These are phyloP conservation scores for Sporothrix schenckii DNA, from an alignment of 2,329 filamentous ascomycete species.

Conservation along the genomic window DNA sequence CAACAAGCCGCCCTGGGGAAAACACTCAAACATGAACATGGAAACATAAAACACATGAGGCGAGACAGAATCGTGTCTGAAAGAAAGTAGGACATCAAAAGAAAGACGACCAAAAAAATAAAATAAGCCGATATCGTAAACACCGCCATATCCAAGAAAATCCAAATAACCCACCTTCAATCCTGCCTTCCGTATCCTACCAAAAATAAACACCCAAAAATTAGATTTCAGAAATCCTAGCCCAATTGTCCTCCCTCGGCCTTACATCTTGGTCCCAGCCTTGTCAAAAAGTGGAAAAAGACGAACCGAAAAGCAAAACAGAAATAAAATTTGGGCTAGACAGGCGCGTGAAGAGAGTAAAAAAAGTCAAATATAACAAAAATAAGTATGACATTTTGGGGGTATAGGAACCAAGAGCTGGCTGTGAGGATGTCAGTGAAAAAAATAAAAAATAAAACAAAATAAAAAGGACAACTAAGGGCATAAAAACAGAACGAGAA, in stretches of 20 bases:
- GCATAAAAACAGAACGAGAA: background rate
- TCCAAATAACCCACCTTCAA: slow-evolving; percentile 10
- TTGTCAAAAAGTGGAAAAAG: background rate
- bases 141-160: slow-evolving; percentile 11
- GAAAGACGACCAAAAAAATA: background rate
- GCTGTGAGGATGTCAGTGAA: background rate
- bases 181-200: background rate
- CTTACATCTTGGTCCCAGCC: slow-evolving; percentile 3
- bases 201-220: background rate
- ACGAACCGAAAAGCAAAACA: background rate
- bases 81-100: background rate
- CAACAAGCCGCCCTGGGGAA: background rate
- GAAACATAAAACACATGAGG: slow-evolving; percentile 10
- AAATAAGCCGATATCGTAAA: background rate
- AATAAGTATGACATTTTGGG: slow-evolving; percentile 6
- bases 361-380: background rate
- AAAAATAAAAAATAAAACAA: background rate
- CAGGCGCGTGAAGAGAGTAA: background rate
- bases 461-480: background rate
- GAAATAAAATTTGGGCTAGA: background rate
- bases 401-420: slow-evolving; percentile 16
- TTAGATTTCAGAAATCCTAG: background rate
- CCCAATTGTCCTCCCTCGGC: background rate
- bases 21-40: background rate
- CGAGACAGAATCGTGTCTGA: slow-evolving; percentile 2